phyloP scores from a whole-genome alignment of 1,139 yeast genomes.

The Blastobotrys buckinghamii region DNA sequence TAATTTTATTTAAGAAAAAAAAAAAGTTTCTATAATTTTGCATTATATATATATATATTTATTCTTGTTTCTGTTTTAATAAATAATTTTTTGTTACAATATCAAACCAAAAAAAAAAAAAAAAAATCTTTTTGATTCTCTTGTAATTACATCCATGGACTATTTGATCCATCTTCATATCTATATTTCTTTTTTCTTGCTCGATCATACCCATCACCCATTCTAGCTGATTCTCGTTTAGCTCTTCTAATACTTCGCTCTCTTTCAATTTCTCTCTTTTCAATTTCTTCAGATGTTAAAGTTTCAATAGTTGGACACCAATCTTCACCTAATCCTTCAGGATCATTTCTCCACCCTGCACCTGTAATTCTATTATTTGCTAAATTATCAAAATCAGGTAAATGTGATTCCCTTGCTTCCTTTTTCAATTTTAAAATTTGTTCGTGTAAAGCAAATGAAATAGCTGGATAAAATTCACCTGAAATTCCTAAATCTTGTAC shows the following conservation, averaged over 20 bases:
- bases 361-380: conserved; percentile 50
- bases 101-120: no score
- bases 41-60: background rate
- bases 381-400: conserved; percentile 53
- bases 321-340: conserved; percentile 57
- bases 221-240: conserved; percentile 72
- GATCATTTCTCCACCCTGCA: conserved; percentile 62
- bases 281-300: conserved; percentile 87
- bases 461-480: conserved; percentile 85
- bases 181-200: conserved; percentile 6
- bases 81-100: background rate
- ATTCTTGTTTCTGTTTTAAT: background rate
- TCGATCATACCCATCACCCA: conserved; percentile 18
- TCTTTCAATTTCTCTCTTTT: conserved; percentile 89
- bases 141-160: no score
- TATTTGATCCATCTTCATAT: conserved; percentile 7
- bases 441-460: conserved; percentile 84
- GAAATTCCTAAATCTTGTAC: conserved; percentile 80
- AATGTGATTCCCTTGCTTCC: conserved; percentile 77
- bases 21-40: background rate
- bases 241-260: conserved; percentile 86
- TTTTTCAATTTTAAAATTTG: conserved; percentile 67
- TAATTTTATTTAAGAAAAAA: conserved; percentile 2
- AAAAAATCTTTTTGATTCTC: no score
- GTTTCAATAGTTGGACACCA: conserved; percentile 91